Percentiles rank a stretch among this genome's conserved stretches.
phyloP scores from a whole-genome alignment of 257 asterid species.

The Plantago major region DNA sequence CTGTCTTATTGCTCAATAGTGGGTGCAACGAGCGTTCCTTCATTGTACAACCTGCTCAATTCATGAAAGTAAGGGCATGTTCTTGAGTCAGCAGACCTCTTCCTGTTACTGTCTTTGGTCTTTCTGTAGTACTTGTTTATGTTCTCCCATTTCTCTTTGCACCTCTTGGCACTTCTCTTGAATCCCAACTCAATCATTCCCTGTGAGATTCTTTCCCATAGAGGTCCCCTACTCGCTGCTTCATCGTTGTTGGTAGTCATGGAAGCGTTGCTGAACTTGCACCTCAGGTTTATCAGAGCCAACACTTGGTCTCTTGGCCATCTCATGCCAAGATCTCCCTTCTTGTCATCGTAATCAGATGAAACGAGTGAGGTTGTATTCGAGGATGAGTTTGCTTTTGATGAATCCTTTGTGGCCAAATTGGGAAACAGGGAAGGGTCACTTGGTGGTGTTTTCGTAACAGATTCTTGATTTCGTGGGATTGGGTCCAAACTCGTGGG shows the following conservation, averaged over 20 bases:
- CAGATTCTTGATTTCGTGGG: too few relatives aligned
- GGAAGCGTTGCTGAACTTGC: slow-evolving; percentile 26
- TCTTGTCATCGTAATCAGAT: neutral
- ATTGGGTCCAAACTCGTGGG: too few relatives aligned
- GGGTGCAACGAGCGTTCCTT: slow-evolving; percentile 25
- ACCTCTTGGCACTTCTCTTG: slow-evolving; percentile 68
- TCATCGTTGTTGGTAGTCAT: slow-evolving; percentile 4
- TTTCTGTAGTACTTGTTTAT: slow-evolving; percentile 80
- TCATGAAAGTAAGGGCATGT: slow-evolving; percentile 87
- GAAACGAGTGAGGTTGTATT: neutral
- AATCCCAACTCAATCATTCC: slow-evolving; percentile 73
- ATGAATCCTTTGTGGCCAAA: neutral
- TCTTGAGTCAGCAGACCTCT: slow-evolving; percentile 68
- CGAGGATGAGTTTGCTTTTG: slow-evolving; percentile 8
- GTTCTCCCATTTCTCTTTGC: slow-evolving; percentile 94
- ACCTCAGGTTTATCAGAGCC: slow-evolving; percentile 64
- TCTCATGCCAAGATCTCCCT: slow-evolving; percentile 38
- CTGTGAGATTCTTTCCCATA: slow-evolving; percentile 78
- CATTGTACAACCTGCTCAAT: slow-evolving; percentile 50
- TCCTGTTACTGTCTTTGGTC: slow-evolving; percentile 70
- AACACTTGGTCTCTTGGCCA: slow-evolving; percentile 84
- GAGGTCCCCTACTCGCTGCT: slow-evolving; percentile 44
- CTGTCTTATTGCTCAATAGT: neutral
- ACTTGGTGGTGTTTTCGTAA: too few relatives aligned
- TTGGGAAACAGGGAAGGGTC: neutral